phyloP scores from a whole-genome alignment of 208 protist genomes.

The Trypanosoma brucei region DNA sequence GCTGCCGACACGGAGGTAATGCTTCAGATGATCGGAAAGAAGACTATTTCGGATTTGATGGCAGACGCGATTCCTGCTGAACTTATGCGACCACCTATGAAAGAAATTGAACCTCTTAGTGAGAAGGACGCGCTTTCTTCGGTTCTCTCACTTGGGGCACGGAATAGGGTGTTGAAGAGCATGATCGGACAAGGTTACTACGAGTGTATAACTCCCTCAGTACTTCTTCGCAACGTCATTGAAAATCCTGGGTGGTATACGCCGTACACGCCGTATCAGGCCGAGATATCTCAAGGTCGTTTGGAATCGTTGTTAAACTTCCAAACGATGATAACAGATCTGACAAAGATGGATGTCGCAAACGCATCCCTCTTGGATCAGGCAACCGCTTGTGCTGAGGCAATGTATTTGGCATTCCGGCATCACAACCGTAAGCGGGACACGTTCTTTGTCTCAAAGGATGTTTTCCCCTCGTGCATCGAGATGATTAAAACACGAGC shows the following conservation, averaged over 20 bases:
- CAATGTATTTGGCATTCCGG: slow-evolving; percentile 65
- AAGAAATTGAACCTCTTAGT: slow-evolving; percentile 39
- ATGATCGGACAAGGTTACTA: slow-evolving; percentile 95
- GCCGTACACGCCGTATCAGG: slow-evolving; percentile 97
- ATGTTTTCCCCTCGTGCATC: slow-evolving; percentile 54
- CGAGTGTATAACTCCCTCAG: slow-evolving; percentile 83
- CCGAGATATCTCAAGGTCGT: slow-evolving; percentile 95
- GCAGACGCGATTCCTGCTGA: slow-evolving; percentile 61
- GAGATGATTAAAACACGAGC: slow-evolving; percentile 75
- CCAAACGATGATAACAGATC: slow-evolving; percentile 95
- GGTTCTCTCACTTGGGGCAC: slow-evolving; percentile 41
- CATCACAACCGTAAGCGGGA: slow-evolving; percentile 45
- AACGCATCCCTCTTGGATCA: slow-evolving; percentile 97
- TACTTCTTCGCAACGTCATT: slow-evolving; percentile 95
- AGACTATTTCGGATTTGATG: slow-evolving; percentile 78
- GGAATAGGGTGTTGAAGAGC: slow-evolving; percentile 89
- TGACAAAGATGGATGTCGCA: slow-evolving; percentile 93
- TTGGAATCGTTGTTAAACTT: slow-evolving; percentile 97
- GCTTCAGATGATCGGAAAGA: slow-evolving; percentile 76
- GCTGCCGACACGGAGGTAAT: slow-evolving; percentile 82
- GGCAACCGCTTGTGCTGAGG: slow-evolving; percentile 62
- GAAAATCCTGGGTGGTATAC: slow-evolving; percentile 99
- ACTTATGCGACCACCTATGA: slow-evolving; percentile 53
- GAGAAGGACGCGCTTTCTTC: slow-evolving; percentile 70
- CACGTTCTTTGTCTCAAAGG: slow-evolving; percentile 65